These are phyloP conservation scores for Saturnispora galanensis DNA, from an alignment of 805 yeast genomes.

Conservation along the genomic window DNA sequence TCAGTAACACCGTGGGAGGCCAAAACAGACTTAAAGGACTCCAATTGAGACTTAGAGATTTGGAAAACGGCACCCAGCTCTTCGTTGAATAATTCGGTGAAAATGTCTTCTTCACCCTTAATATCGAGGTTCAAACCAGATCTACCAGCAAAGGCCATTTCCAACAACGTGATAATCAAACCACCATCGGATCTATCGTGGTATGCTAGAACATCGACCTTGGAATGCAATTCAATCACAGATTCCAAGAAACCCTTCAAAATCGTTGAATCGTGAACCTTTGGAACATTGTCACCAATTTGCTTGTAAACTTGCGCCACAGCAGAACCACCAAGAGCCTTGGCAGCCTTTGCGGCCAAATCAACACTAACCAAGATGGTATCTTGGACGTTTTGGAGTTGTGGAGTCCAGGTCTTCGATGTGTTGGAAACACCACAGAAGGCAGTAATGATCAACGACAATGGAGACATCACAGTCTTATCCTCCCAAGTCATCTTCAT, in stretches of 20 bases:
- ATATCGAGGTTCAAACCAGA: constrained; percentile 61
- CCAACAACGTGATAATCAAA: constrained; percentile 68
- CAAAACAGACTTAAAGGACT: constrained; percentile 46
- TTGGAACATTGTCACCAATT: constrained; percentile 76
- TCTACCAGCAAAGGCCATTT: constrained; percentile 97
- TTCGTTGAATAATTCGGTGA: constrained; percentile 70
- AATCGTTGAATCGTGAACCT: constrained; percentile 56
- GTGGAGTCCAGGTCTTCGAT: constrained; percentile 92
- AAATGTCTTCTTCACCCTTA: constrained; percentile 25
- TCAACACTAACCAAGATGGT: constrained; percentile 73
- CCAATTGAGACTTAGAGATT: constrained; percentile 43
- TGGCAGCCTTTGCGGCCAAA: constrained; percentile 44
- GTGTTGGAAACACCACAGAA: constrained; percentile 83
- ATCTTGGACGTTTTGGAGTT: constrained; percentile 40
- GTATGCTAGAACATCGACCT: constrained; percentile 65
- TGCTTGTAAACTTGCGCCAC: constrained; percentile 87
- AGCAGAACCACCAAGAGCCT: constrained; percentile 86
- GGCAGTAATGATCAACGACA: constrained; percentile 84
- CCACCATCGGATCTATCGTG: constrained; percentile 99
- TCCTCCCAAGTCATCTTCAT: constrained; percentile 98
- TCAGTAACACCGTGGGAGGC: constrained; percentile 47
- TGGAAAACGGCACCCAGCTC: constrained; percentile 97
- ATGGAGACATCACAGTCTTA: constrained; percentile 91
- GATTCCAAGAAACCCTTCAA: constrained; percentile 66
- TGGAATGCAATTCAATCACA: constrained; percentile 60